A percentile compares a stretch with the other conserved stretches of the same genome.
Evolutionary conservation across 768 basidiomycete species (phyloP).

Genomic region (Lactarius psammicola): DNA sequence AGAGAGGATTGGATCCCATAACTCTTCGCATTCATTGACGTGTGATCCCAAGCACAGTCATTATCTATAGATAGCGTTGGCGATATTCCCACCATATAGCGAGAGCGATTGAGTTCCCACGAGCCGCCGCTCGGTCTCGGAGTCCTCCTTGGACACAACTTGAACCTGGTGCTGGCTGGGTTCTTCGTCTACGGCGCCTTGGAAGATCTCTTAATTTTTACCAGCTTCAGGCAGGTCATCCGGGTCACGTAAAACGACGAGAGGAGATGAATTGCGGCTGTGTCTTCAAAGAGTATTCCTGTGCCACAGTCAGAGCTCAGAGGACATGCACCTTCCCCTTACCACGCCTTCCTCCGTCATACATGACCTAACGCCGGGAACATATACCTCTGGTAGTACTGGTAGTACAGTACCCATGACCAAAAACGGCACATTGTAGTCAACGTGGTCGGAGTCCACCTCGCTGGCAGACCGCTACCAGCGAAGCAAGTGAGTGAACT

Average conservation of each 20-base stretch:
- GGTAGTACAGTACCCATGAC: too few species aligned
- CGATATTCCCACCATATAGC: neutral
- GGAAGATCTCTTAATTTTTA: too few species aligned
- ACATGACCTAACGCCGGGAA: too few species aligned
- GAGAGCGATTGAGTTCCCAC: neutral
- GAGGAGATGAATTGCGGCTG: neutral
- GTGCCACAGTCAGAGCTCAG: too few species aligned
- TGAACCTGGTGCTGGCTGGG: too few species aligned
- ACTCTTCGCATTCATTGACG: neutral
- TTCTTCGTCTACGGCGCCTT: too few species aligned
- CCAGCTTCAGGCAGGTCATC: neutral
- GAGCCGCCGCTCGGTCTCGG: neutral
- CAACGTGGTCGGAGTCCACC: neutral
- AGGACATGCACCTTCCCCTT: too few species aligned
- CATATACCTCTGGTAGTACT: too few species aligned
- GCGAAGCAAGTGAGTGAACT: too few species aligned
- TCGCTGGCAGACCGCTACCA: too few species aligned
- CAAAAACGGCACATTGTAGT: too few species aligned
- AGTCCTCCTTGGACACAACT: neutral
- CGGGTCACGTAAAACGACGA: neutral
- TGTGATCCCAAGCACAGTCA: neutral
- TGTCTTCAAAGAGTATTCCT: neutral
- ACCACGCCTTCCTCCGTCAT: too few species aligned
- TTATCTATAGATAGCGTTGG: neutral
- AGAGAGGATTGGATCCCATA: neutral